Conservation (phyloP, 1,139 yeast genomes). For the Saccharomyces pastorianus region DNA sequence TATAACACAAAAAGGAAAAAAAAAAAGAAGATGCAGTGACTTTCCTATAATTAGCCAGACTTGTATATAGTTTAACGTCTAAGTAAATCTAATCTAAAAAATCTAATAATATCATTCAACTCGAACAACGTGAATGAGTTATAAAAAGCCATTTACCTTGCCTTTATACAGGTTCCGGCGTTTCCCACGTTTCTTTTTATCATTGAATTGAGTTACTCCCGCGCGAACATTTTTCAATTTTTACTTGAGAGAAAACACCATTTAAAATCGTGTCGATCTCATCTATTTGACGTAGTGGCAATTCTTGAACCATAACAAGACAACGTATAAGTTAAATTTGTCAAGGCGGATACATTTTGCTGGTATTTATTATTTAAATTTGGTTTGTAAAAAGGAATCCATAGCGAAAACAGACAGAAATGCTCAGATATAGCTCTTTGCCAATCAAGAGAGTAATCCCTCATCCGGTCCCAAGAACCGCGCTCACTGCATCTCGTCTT, state of each 20-base stretch:
- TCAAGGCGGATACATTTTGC: not conserved
- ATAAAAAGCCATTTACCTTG: not conserved
- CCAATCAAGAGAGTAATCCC: not conserved
- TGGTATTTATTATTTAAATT: not conserved
- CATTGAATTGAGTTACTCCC: not conserved
- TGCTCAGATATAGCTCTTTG: not conserved
- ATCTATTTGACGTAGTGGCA: not conserved
- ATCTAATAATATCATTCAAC: not conserved
- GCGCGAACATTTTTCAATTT: not conserved
- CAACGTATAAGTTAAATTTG: not conserved
- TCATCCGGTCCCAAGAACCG: not conserved
- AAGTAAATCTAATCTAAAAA: not conserved
- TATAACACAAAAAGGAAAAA: not conserved
- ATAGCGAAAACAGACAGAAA: not conserved
- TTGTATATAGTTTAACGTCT: not conserved
- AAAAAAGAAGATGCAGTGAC: not conserved
- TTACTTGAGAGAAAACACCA: not conserved
- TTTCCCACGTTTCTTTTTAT: not conserved
- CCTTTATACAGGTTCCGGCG: not conserved
- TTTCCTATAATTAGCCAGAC: not conserved
- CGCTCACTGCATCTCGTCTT: not conserved
- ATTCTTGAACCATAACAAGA: not conserved
- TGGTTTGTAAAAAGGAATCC: not conserved
- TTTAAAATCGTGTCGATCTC: not conserved
- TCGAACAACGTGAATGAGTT: not conserved